Evolutionary conservation across 306 rosid species (phyloP).

Genomic region (Dryas drummondii): DNA sequence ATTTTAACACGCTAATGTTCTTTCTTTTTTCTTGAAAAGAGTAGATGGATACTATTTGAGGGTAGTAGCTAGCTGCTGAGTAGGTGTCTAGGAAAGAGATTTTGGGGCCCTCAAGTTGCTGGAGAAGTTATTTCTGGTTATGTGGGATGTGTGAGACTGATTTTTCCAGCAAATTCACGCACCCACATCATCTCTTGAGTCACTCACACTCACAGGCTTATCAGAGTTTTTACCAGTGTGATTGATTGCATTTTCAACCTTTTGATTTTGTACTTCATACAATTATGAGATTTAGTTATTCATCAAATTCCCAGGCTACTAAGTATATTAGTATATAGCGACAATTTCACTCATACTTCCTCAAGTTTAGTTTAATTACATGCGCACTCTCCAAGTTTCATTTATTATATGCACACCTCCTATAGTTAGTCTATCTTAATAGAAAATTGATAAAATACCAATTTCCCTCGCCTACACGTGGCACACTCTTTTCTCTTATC

Average conservation of each 20-base stretch:
- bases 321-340: neutral
- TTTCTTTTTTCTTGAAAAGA: neutral
- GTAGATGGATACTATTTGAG: neutral
- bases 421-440: too few species aligned
- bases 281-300: neutral
- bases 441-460: too few species aligned
- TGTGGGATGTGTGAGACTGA: neutral
- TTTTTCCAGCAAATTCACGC: neutral
- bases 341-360: too few species aligned
- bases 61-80: neutral
- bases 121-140: neutral
- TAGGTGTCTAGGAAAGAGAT: neutral
- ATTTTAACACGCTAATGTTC: constrained; percentile 6
- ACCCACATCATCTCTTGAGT: neutral
- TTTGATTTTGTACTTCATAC: neutral
- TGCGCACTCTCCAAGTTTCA: too few species aligned
- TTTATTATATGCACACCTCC: too few species aligned
- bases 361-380: too few species aligned
- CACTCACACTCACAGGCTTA: too few species aligned
- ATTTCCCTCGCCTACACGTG: too few species aligned
- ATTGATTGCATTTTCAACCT: neutral
- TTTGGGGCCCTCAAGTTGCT: neutral
- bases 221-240: neutral
- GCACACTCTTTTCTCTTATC: too few species aligned
- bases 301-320: neutral